Evolutionary conservation across 164 flowering plant species (phyloP), one percentile per base, ranked within the genome.

Genomic region (Magnolia kwangsiensis): DNA sequence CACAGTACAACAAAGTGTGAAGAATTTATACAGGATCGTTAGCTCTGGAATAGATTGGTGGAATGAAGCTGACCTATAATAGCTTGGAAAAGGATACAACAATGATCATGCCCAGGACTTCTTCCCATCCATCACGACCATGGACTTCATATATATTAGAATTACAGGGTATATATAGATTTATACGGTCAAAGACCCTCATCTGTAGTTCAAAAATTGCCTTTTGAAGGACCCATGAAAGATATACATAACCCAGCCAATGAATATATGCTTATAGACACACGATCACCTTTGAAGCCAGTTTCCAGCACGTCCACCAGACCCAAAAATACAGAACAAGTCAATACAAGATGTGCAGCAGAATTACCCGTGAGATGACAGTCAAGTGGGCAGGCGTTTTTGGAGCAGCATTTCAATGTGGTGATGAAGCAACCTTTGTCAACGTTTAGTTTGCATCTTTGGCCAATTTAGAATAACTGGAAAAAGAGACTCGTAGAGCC

Each of bases 401-500:
- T 37, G 45, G 45, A 37, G 45, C 45, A 37, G 45, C 45, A 37
- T 37, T 37, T 37, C 45, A 37, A 37, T 37, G 45, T 37, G 45
- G 45, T 37, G 45, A 37, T 65, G 24, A 24, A 13, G 37, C 10
- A 20, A n/a, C 23, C 29, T 9, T n/a, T 24, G 14, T 21, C 68
- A 10, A 9, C 21, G 21, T 13, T 21, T 10, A 65, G 1, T 10
- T 8, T 65, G 29, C 24, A 65, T 65, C 29, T 2, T 21, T 14
- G 13, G 37, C 37, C 11, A 29, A 65, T 29, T 86, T 77, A 92
- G 75, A 96, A 96, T 72, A 94, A 55, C 86, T 92, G 99, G 84
- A 91, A 92, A 74, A 90, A 89, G 71, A 93, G 87, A 78, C 93
- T 92, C 1, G 98, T 93, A 21, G 98, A 93, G 49, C 98, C 98